These are phyloP conservation scores for Melampsora larici-populina DNA, from an alignment of 1,284 basidiomycete species.

Conservation along the genomic window DNA sequence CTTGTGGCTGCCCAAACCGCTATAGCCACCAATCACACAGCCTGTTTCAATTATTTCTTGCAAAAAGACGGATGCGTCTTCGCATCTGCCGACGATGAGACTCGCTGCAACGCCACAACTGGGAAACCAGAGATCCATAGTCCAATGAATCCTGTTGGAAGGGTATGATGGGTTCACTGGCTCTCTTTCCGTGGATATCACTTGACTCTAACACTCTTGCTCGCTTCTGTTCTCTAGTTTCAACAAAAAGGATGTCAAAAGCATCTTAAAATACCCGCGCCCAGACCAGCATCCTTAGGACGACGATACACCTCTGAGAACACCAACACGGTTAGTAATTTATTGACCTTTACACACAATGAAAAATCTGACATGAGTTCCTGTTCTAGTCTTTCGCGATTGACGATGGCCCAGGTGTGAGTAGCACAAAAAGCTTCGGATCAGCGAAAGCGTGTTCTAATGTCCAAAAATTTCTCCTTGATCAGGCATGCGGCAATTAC, in stretches of 20 bases:
- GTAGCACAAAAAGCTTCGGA: not conserved
- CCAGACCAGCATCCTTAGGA: not conserved
- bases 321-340: not conserved
- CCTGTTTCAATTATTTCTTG: slow-evolving; percentile 33
- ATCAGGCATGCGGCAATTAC: slow-evolving; percentile 19
- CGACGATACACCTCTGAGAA: not conserved
- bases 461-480: not conserved
- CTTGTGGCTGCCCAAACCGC: not conserved
- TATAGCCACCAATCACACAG: slow-evolving; percentile 18
- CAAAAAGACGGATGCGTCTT: slow-evolving; percentile 29
- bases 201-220: too few relatives aligned
- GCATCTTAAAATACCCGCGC: too few relatives aligned
- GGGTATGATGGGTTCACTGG: not conserved
- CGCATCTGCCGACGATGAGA: not conserved
- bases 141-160: not conserved
- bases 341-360: not conserved
- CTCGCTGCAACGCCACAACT: slow-evolving; percentile 7
- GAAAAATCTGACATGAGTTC: not conserved
- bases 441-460: not conserved
- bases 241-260: too few relatives aligned
- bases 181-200: not conserved
- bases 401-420: not conserved
- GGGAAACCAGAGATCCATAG: not conserved
- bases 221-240: too few relatives aligned
- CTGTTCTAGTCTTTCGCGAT: not conserved